Conservation (phyloP, 2,329 filamentous ascomycete genomes). For the Clarireedia sp. region DNA sequence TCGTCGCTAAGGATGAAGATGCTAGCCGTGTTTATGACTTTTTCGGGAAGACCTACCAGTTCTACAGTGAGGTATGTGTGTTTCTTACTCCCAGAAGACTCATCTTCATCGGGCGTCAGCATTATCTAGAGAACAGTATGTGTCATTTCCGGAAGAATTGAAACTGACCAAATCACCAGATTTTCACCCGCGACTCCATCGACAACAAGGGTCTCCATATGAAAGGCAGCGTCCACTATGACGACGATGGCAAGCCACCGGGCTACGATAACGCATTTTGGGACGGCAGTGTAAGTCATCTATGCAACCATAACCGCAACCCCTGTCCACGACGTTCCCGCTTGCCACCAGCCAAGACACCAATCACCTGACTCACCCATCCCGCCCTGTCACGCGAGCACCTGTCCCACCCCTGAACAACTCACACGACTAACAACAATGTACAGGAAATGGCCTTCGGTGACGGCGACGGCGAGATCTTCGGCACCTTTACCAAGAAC, state of each 20-base stretch:
- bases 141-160: background rate
- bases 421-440: background rate
- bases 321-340: too few species aligned
- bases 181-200: slow-evolving; percentile 44
- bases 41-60: slow-evolving; percentile 40
- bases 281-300: slow-evolving; percentile 28
- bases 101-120: background rate
- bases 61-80: slow-evolving; percentile 35
- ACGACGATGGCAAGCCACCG: slow-evolving; percentile 23
- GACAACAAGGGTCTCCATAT: slow-evolving; percentile 44
- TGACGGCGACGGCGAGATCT: slow-evolving; percentile 41
- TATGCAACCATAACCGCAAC: background rate
- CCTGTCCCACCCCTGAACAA: background rate
- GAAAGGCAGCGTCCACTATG: slow-evolving; percentile 45
- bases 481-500: slow-evolving; percentile 39
- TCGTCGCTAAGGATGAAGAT: slow-evolving; percentile 19
- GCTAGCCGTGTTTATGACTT: slow-evolving; percentile 45
- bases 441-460: slow-evolving; percentile 49
- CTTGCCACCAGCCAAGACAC: background rate
- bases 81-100: background rate
- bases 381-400: background rate
- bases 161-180: slow-evolving; percentile 5
- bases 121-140: too few species aligned
- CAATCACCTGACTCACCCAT: background rate
- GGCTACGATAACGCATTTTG: slow-evolving; percentile 41